Base-by-base conservation (phyloP, 768 basidiomycete species). In the Trametes meyenii region DNA sequence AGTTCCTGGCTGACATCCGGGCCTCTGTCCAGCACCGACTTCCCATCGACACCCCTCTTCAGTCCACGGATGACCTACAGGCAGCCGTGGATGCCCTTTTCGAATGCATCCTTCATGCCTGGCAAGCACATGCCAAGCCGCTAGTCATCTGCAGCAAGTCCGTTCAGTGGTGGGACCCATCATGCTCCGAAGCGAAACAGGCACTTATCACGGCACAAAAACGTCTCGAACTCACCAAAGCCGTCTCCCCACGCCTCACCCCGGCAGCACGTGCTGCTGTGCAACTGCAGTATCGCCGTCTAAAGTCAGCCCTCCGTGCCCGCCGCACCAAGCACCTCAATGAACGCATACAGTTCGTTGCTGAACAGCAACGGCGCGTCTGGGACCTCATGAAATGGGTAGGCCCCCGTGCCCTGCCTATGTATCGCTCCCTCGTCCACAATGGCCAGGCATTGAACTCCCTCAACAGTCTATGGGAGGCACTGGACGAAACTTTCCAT, bases 401-500 rank as follows among this genome's bases (percentile, higher is more conserved):
- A n/a, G n/a, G n/a, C n/a, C n/a, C n/a, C n/a, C n/a, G n/a, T n/a
- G n/a, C n/a, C n/a, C n/a, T 58, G 16, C 57, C 57, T 17, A 58
- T 36, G 49, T 58, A 58, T 13, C 38, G 40, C 17, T 50, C 50
- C 1, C 57, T 58, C 1, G 14, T 44, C 0, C 57, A 58, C 40
- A 43, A 58, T 10, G 50, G 50, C 10, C 49, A 40, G 13, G 49
- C 57, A 3, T 17, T 51, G 38, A 23, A 11, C 0, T 8, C 23
- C 3, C 49, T 58, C n/a, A 36, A 26, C 5, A 50, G 33, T 12
- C 39, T 58, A 2, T 58, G 57, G 52, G 39, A 61, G 5, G 33
- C 46, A 19, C 52, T 65, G 0, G 52, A 52, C 16, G 44, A 46
- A 26, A 54, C 52, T n/a, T 58, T 65, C 42, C 60, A 65, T 33